phyloP scores from a whole-genome alignment of 2,329 filamentous ascomycete genomes.

The Alternaria alternata region DNA sequence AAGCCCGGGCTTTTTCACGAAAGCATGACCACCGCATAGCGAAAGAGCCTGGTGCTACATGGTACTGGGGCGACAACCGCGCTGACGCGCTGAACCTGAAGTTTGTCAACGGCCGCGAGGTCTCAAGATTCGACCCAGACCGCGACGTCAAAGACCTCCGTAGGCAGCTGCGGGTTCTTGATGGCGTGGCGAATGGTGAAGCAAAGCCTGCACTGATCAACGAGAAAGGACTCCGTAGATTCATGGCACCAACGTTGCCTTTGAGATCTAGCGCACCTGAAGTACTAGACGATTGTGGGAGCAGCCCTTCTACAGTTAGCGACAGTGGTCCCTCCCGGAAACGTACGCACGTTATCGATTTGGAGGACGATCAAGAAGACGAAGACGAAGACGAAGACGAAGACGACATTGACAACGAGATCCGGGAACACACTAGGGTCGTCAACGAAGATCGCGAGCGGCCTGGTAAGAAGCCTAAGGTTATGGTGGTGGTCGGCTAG shows the following conservation, averaged over 20 bases:
- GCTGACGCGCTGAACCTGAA: constrained; percentile 64
- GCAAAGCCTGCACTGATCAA: constrained; percentile 2
- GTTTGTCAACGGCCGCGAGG: constrained; percentile 62
- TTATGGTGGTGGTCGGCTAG: constrained; percentile 32
- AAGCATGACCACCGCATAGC: constrained; percentile 59
- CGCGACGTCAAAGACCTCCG: constrained; percentile 59
- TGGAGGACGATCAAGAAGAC: constrained; percentile 25
- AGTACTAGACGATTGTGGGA: neutral
- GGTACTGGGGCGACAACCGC: constrained; percentile 67
- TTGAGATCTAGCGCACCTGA: constrained; percentile 1
- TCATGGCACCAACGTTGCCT: constrained; percentile 32
- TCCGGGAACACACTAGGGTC: constrained; percentile 17
- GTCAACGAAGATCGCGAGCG: constrained; percentile 3
- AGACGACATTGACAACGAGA: constrained; percentile 25
- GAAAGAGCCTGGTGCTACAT: constrained; percentile 49
- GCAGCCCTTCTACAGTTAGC: neutral
- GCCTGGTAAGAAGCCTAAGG: constrained; percentile 24
- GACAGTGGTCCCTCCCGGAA: constrained; percentile 11
- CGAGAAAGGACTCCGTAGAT: constrained; percentile 15
- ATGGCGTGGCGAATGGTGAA: constrained; percentile 34
- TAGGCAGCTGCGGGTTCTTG: constrained; percentile 55
- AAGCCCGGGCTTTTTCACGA: constrained; percentile 58
- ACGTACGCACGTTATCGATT: constrained; percentile 15
- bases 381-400: constrained; percentile 14
- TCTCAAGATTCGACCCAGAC: constrained; percentile 56